Conservation (phyloP, 768 basidiomycete species). For the Rhizopogon vinicolor region DNA sequence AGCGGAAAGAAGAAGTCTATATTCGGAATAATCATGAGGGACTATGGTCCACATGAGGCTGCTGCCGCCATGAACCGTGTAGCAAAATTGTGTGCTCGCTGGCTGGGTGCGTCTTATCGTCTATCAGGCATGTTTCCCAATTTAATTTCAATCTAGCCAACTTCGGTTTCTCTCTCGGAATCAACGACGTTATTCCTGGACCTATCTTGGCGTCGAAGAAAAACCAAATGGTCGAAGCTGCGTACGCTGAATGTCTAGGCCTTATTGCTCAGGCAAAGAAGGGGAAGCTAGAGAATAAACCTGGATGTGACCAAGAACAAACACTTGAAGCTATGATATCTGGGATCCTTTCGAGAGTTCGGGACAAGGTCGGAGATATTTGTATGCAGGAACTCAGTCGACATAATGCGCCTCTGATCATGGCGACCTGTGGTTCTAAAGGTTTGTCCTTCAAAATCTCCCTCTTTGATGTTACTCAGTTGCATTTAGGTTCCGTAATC, state of each 20-base stretch:
- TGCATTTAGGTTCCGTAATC: constrained; percentile 85
- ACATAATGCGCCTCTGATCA: constrained; percentile 95
- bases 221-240: constrained; percentile 79
- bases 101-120: constrained; percentile 61
- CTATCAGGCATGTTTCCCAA: neutral
- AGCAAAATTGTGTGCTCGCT: constrained; percentile 93
- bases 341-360: constrained; percentile 87
- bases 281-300: constrained; percentile 91
- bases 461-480: neutral
- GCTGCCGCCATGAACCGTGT: constrained; percentile 93
- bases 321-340: constrained; percentile 97
- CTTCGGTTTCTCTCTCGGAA: constrained; percentile 95
- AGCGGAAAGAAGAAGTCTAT: constrained; percentile 99
- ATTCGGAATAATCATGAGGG: constrained; percentile 95
- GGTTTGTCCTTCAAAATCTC: constrained; percentile 40
- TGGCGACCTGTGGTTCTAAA: constrained; percentile 99
- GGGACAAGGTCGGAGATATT: constrained; percentile 93
- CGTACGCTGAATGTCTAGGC: constrained; percentile 83
- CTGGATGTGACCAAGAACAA: constrained; percentile 96
- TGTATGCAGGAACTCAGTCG: constrained; percentile 98
- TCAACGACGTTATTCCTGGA: constrained; percentile 98
- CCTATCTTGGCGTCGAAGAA: constrained; percentile 77
- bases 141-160: constrained; percentile 62
- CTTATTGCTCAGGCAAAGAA: constrained; percentile 88
- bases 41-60: constrained; percentile 94